Conservation (phyloP, 192 early-diverging fungal genomes). For the Podochytrium sp. region DNA sequence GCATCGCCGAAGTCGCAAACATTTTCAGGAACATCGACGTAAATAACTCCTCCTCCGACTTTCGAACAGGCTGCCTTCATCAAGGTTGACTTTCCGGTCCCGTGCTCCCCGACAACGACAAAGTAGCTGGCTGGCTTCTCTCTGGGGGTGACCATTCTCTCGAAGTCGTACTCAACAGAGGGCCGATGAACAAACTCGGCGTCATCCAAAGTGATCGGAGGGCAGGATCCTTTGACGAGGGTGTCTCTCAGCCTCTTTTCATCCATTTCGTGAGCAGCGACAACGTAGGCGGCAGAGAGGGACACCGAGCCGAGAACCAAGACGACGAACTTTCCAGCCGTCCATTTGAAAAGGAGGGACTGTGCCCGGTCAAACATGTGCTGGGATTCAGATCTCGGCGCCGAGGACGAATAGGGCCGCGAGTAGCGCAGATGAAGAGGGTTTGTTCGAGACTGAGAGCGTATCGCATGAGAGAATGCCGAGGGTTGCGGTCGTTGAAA, state of each 20-base stretch:
- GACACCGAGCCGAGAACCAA: not conserved
- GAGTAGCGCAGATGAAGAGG: not conserved
- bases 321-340: not conserved
- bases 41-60: conserved; percentile 1
- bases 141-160: not conserved
- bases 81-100: conserved; percentile 9
- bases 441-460: not conserved
- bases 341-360: not conserved
- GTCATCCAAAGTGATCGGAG: not conserved
- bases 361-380: not conserved
- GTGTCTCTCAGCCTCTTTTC: conserved; percentile 2
- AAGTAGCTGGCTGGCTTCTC: conserved; percentile 2
- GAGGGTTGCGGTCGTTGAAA: not conserved
- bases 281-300: not conserved
- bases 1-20: not conserved
- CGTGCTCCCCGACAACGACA: not conserved
- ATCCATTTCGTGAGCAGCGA: not conserved
- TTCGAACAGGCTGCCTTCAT: conserved; percentile 14
- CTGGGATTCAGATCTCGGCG: not conserved
- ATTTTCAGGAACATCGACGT: conserved; percentile 10
- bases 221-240: not conserved
- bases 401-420: not conserved
- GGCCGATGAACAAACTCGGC: not conserved
- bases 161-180: not conserved
- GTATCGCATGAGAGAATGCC: too few relatives aligned